A percentile compares a stretch with the other conserved stretches of the same genome.
phyloP scores from a whole-genome alignment of 1,139 yeast species.

The Schizosaccharomyces versatilis region DNA sequence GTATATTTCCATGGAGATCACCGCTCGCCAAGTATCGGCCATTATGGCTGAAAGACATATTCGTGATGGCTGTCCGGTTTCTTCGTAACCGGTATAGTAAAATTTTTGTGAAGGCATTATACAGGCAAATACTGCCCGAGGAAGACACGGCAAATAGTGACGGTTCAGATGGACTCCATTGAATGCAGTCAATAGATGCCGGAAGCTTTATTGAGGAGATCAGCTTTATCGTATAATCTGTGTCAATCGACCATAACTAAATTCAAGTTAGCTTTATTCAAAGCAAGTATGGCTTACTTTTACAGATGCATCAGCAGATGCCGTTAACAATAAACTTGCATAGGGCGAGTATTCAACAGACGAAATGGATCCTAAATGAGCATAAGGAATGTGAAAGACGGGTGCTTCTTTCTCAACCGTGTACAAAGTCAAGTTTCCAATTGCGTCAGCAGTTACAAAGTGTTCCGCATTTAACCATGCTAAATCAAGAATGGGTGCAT shows the following conservation, averaged over 20 bases:
- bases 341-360: neutral
- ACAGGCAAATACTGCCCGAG: neutral
- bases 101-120: neutral
- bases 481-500: slow-evolving; percentile 27
- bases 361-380: neutral
- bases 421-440: slow-evolving; percentile 36
- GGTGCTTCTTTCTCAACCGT: slow-evolving; percentile 19
- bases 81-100: neutral
- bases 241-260: neutral
- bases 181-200: neutral
- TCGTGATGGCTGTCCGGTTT: neutral
- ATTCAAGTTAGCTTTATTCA: neutral
- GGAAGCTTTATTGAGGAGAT: neutral
- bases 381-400: neutral
- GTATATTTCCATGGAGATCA: neutral
- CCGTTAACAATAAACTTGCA: neutral
- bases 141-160: neutral
- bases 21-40: neutral
- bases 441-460: slow-evolving; percentile 46
- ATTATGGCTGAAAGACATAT: neutral
- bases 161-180: neutral
- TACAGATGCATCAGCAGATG: neutral
- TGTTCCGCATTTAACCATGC: slow-evolving; percentile 55
- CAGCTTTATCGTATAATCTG: neutral
- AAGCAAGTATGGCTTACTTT: neutral